These are phyloP conservation scores for Pezicula rhizophila DNA, from an alignment of 2,329 filamentous ascomycete species.

Conservation along the genomic window DNA sequence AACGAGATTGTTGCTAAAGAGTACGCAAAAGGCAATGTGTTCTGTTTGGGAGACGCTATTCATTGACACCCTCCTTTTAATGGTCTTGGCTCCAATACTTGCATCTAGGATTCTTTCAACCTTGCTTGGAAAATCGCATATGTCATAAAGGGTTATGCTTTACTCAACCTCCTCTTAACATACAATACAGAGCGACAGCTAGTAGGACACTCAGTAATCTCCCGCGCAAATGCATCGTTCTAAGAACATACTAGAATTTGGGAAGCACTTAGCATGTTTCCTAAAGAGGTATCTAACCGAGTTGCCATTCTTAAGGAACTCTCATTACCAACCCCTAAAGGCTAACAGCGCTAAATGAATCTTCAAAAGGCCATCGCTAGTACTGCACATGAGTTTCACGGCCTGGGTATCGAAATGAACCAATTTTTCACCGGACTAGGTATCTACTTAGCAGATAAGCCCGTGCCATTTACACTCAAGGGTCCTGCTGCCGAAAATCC, in stretches of 20 bases:
- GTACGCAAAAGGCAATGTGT: constrained; percentile 20
- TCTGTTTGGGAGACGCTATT: constrained; percentile 48
- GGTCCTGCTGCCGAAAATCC: background rate
- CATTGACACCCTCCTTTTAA: constrained; percentile 50
- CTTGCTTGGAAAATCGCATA: constrained; percentile 47
- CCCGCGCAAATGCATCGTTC: constrained; percentile 48
- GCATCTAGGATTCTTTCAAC: constrained; percentile 47
- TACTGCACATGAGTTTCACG: background rate
- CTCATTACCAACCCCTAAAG: constrained; percentile 22
- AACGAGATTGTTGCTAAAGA: background rate
- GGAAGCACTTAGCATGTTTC: constrained; percentile 32
- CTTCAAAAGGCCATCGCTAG: constrained; percentile 24
- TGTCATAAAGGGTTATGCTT: constrained; percentile 32
- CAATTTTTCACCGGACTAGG: background rate
- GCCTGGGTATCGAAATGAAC: constrained; percentile 3
- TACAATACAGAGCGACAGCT: constrained; percentile 41
- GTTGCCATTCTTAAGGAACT: background rate
- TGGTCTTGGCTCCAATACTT: constrained; percentile 49
- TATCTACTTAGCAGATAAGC: constrained; percentile 33
- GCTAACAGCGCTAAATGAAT: constrained; percentile 29
- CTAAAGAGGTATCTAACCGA: background rate
- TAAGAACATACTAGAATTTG: constrained; percentile 41
- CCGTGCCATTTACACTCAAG: constrained; percentile 30
- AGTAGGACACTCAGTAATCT: constrained; percentile 39
- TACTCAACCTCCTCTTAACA: constrained; percentile 29